phyloP scores from a whole-genome alignment of 257 asterid species.

The Anisodus acutangulus region DNA sequence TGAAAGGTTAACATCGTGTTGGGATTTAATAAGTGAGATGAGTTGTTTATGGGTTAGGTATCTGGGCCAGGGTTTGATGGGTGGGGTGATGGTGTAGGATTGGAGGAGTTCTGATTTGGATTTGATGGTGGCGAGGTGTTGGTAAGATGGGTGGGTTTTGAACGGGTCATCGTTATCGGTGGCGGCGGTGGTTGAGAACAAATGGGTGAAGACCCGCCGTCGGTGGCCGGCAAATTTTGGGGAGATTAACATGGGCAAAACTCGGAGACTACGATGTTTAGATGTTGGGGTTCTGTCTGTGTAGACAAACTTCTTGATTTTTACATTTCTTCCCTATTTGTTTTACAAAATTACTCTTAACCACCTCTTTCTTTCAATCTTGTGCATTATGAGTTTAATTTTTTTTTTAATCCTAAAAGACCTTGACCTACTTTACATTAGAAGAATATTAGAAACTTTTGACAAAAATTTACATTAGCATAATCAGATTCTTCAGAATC shows the following conservation, averaged over 20 bases:
- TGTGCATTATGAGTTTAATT: not conserved
- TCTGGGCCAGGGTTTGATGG: conserved; percentile 90
- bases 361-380: not conserved
- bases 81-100: conserved; percentile 76
- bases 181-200: conserved; percentile 42
- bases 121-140: conserved; percentile 53
- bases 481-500: not conserved
- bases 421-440: too few species aligned
- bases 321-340: not conserved
- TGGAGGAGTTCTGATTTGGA: conserved; percentile 66
- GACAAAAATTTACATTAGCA: not conserved
- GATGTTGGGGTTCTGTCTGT: not conserved
- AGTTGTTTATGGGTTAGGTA: conserved; percentile 66
- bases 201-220: not conserved
- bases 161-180: conserved; percentile 33
- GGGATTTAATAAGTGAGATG: conserved; percentile 59
- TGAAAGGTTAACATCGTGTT: conserved; percentile 74
- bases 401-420: not conserved
- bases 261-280: not conserved
- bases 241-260: not conserved
- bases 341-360: not conserved
- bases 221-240: not conserved
- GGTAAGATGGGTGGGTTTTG: conserved; percentile 40
- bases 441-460: not conserved
- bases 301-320: not conserved